These are phyloP conservation scores for Lipomyces yamadae DNA, from an alignment of 805 yeast species.

Conservation along the genomic window DNA sequence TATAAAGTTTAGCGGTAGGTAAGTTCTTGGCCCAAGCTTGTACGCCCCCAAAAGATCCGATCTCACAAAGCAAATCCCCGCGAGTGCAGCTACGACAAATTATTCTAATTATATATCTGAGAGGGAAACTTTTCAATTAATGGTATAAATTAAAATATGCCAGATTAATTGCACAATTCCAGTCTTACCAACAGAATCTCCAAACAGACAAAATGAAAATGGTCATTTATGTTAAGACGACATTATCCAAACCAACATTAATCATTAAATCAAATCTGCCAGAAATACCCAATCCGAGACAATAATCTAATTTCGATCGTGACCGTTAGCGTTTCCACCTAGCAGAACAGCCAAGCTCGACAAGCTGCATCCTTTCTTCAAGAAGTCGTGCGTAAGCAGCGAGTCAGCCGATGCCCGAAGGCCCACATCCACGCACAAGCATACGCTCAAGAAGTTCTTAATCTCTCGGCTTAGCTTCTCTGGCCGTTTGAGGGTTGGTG, in stretches of 20 bases:
- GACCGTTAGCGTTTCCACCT: background rate
- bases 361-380: constrained; percentile 58
- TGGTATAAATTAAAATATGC: background rate
- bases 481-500: constrained; percentile 74
- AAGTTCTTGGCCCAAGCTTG: too few relatives aligned
- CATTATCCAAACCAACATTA: too few relatives aligned
- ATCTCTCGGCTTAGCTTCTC: constrained; percentile 72
- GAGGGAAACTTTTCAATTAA: background rate
- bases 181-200: background rate
- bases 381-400: constrained; percentile 73
- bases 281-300: background rate
- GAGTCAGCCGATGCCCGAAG: constrained; percentile 91
- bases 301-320: background rate
- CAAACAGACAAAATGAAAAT: background rate
- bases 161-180: background rate
- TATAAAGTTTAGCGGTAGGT: background rate
- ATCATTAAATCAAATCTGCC: background rate
- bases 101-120: too few relatives aligned
- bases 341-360: constrained; percentile 53
- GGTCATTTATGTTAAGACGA: background rate
- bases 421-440: constrained; percentile 92
- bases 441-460: constrained; percentile 83
- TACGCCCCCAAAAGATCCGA: too few relatives aligned
- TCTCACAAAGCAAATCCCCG: too few relatives aligned
- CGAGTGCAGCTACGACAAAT: too few relatives aligned